Base-by-base conservation (phyloP, 768 basidiomycete species). In the Agrocybe chaxingu region DNA sequence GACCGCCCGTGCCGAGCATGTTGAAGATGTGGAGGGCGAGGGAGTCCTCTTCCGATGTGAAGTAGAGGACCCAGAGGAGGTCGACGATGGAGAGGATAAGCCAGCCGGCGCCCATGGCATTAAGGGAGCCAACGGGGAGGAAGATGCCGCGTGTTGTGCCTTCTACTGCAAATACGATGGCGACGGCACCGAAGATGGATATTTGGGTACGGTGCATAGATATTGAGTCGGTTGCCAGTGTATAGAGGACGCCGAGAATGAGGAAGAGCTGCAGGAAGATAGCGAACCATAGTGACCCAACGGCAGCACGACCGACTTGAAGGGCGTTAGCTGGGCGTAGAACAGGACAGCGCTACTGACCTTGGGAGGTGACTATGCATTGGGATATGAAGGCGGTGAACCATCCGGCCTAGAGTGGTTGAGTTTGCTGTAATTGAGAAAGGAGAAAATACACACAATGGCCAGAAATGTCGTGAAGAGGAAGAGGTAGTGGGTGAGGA, bases 11-110 rank as follows among this genome's bases (percentile, higher is more conserved):
- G 47, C 91, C 90, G 61, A 91, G 72, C n/a, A 82, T 78, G 67
- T 92, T 94, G 80, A 97, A 91, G 55, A 96, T 60, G 68, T 94
- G 80, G 44, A 93, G 79, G 29, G 79, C 70, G 55, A 92, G 83
- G 0, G 93, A 92, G 63, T 95, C 93, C 61, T 97, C 94, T 62
- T 98, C 95, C 1, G 95, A 91, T 2, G 95, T 97, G 69, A 99
- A 96, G 75, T 92, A 97, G 52, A 98, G 81, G 10, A 95, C 83
- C 96, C 96, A 99, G 52, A 98, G 70, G 64, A 98, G 89, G 76
- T 98, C 79, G 50, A 95, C 89, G 54, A 98, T 80, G 31, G 93
- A 75, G 47, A 96, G 81, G 54, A 99, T 83, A 60, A 99, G 81
- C 91, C 92, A 99, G 52, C 96, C 97, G 3, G 90, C 92, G 29